A percentile compares a stretch with the other conserved stretches of the same genome.
These are phyloP conservation scores for Klebsormidium nitens DNA, from an alignment of 139 green algal species.

Conservation along the genomic window DNA sequence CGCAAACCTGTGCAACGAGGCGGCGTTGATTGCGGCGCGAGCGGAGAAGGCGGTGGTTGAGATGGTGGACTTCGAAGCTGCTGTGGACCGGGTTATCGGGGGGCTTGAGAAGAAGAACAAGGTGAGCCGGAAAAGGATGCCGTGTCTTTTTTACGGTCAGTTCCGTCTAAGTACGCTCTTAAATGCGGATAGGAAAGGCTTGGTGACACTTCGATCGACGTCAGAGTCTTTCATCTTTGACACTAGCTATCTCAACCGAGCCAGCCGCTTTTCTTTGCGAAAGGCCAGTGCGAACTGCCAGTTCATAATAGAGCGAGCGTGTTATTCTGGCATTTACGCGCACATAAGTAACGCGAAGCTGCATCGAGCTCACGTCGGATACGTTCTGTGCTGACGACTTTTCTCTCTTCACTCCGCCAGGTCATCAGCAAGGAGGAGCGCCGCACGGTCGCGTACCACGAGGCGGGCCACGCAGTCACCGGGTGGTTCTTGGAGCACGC, in stretches of 20 bases:
- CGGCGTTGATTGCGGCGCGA: conserved; percentile 88
- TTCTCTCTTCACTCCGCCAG: no score
- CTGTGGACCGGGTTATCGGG: conserved; percentile 95
- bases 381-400: no score
- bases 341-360: no score
- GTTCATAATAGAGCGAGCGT: no score
- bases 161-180: background rate
- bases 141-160: background rate
- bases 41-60: conserved; percentile 45
- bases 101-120: conserved; percentile 99
- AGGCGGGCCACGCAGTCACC: conserved; percentile 85
- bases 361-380: no score
- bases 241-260: no score
- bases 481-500: conserved; percentile 96
- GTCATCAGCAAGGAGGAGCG: conserved; percentile 77
- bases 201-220: no score
- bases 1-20: conserved; percentile 97
- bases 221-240: no score
- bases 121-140: no score
- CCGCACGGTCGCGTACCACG: conserved; percentile 95
- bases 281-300: no score
- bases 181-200: background rate
- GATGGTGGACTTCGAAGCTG: conserved; percentile 89
- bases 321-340: no score
- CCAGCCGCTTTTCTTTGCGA: no score